Base-by-base conservation (phyloP, 2,329 filamentous ascomycete species). In the Colletotrichum incanum region DNA sequence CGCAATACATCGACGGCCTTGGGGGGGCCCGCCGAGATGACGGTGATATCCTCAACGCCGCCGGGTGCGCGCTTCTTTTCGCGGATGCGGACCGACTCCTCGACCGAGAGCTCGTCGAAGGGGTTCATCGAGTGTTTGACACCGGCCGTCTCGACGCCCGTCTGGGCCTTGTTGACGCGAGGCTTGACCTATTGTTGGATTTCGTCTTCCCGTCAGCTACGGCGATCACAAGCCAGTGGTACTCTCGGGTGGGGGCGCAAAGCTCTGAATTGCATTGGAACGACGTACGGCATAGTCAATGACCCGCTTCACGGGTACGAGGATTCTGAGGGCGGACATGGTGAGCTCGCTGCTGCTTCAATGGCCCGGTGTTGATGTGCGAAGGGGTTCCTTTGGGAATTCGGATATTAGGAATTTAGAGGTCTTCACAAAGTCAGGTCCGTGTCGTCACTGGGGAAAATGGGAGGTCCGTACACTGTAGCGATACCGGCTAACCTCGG, bases 101-200 rank as follows among this genome's bases (percentile, higher is more conserved):
- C 96, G 83, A 99, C 92, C 54, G 95, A 97, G 79, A 99, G 93
- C 84, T 99, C 96, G 87, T 99, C 96, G 85, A 99, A 99, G 26
- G 96, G 96, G 88, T 98, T 99, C 91, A 99, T 96, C 82, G 93
- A 95, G 89, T 98, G 96, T 86, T 98, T 98, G 80, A 98, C 95
- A 77, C 94, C 94, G 75, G 92, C 89, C 67, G 94, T 98, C 85
- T 98, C 96, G 84, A 99, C 93, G 80, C 91, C 96, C 73, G 96
- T 98, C 84, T 90, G 88, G 78, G 90, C 84, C 82, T 91, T 92
- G 86, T 92, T 92, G 82, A 92, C 89, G 76, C 90, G 89, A 69
- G 90, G 90, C 79, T 92, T 92, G 86, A 92, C 89, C 90, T 92
- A 77, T 66, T n/a, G 26, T 58, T 31, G 65, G 49, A 18, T 56